Evolutionary conservation across 345 rosid species (phyloP).

Genomic region (Melastoma malabathricum): DNA sequence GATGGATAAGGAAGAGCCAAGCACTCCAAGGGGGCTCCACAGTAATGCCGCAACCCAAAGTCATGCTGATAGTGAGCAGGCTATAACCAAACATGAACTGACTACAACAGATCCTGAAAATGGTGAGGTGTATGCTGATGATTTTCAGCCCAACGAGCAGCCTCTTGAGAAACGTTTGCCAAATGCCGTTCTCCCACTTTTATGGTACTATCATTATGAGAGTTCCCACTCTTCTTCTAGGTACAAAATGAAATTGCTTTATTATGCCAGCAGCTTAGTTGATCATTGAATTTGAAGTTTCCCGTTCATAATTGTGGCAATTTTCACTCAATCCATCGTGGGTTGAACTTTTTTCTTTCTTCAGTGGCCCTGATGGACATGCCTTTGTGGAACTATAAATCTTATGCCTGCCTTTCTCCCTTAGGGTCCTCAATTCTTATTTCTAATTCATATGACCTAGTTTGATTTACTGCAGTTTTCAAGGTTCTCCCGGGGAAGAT

Average conservation of each 20-base stretch:
- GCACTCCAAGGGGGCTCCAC: conserved; percentile 9
- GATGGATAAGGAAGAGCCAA: conserved; percentile 22
- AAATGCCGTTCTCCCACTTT: conserved; percentile 43
- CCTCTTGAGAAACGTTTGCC: conserved; percentile 38
- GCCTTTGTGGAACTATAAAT: too few species aligned
- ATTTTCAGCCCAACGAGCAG: conserved; percentile 29
- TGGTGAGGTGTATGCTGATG: conserved; percentile 24
- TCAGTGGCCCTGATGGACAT: too few species aligned
- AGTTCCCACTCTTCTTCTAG: conserved; percentile 72
- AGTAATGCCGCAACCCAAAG: conserved; percentile 15
- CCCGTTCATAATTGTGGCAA: too few species aligned
- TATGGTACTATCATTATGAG: conserved; percentile 57
- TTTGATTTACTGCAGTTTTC: conserved; percentile 39
- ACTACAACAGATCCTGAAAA: conserved; percentile 22
- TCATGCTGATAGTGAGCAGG: conserved; percentile 21
- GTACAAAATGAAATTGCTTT: conserved; percentile 16
- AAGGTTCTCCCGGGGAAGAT: conserved; percentile 63
- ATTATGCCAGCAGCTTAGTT: too few species aligned
- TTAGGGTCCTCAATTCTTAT: too few species aligned
- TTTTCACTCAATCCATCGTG: too few species aligned
- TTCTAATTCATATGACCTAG: neutral
- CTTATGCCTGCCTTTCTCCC: too few species aligned
- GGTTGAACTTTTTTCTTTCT: too few species aligned
- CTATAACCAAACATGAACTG: conserved; percentile 17
- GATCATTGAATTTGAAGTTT: too few species aligned